These are phyloP conservation scores for Carnegiea gigantea DNA, from an alignment of 179 eudicot genomes.

Conservation along the genomic window DNA sequence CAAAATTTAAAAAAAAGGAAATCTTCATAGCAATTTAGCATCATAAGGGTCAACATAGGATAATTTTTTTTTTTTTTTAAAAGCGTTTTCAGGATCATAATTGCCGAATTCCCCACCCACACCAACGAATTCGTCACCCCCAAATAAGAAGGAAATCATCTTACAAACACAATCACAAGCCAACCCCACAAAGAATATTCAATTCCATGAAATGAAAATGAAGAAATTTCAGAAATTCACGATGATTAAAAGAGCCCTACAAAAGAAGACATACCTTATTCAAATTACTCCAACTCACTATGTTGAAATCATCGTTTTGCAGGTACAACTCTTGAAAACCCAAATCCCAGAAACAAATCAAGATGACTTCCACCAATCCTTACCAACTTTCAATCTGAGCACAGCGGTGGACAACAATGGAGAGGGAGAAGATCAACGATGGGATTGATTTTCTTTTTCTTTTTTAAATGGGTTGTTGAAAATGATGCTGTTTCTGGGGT, in stretches of 20 bases:
- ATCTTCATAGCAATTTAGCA: neutral
- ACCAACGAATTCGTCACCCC: neutral
- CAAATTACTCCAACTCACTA: neutral
- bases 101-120: neutral
- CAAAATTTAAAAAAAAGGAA: neutral
- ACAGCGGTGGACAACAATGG: neutral
- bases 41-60: neutral
- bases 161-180: neutral
- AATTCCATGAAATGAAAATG: neutral
- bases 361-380: neutral
- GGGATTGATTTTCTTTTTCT: neutral
- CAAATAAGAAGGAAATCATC: neutral
- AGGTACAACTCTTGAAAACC: neutral
- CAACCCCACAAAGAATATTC: neutral
- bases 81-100: neutral
- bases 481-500: neutral
- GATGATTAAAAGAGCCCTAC: neutral
- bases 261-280: neutral
- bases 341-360: neutral
- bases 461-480: neutral
- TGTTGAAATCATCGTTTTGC: neutral
- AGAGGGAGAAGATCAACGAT: neutral
- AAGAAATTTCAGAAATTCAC: neutral
- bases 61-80: too few species aligned
- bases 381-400: neutral